Base-by-base conservation (phyloP, 176 grass and related monocot species). In the Oryza australiensis region DNA sequence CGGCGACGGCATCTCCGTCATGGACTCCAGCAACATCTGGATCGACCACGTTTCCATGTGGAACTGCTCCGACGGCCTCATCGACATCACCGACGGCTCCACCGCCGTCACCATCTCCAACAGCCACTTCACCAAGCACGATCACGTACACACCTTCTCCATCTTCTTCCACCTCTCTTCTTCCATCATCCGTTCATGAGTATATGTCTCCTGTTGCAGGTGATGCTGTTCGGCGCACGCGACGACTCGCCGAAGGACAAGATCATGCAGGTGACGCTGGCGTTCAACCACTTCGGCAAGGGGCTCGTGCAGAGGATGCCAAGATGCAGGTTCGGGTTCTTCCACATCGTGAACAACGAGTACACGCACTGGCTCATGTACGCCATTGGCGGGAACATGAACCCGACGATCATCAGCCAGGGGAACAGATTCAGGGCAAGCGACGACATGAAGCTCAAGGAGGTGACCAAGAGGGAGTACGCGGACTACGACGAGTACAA, bases 321-420 rank as follows among this genome's bases (percentile, higher is more conserved):
- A 0, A 14, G 94, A 16, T 45, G 69, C 57, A 88, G 90, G n/a
- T 92, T 85, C 63, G 94, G 94, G 0, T 97, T 97, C 87, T 89
- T 97, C 74, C 92, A 97, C 37, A 88, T 97, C 0, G 89, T 94
- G 12, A 97, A 97, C 87, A 97, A 97, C 43, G 94, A 97, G 72
- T 97, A 97, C 87, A 97, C 94, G 37, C 87, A 97, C 38, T 97
- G 94, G 92, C 1, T 42, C 2, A 94, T 94, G 94, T 97, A 97
- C 45, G 94, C 94, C 40, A 89, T 97, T 9, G 94, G 94, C 0
- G 94, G 94, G 12, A 94, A 85, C 85, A 43, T 27, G 45, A 62
- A 90, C 87, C 94, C 94, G 0, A 97, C 92, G 13, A 94, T 97
- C 88, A 92, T 97, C 85, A 94, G 94, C 83, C 92, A 97, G 73